Base-by-base conservation (phyloP, 805 yeast genomes). In the Monosporozyma solicola region DNA sequence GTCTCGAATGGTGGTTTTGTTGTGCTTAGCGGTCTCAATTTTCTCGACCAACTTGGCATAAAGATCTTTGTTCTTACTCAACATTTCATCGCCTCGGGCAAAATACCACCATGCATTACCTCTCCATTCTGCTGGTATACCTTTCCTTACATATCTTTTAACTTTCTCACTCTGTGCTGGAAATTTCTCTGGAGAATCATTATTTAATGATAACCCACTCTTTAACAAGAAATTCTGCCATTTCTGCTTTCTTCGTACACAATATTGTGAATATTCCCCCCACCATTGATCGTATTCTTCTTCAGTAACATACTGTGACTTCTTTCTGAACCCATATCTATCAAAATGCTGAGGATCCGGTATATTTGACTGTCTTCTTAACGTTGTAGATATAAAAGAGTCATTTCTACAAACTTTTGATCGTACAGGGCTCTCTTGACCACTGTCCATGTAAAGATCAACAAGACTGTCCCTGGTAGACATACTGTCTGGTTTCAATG, bases 91-190 rank as follows among this genome's bases (percentile, higher is more conserved):
- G 2, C 98, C 99, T 29, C 84, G 82, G 5, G 95, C 95, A 68
- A 87, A 91, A 72, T 82, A 82, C 76, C 94, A 92, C 99, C 99
- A 92, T 0, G 97, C 97, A 58, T 80, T 80, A 1, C 98, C 99
- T 59, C 99, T 74, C 97, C 97, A 92, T 65, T 88, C 97, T 0
- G 96, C 89, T 0, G 99, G 98, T 9, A 92, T 84, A 8, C 99
- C 99, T 65, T 87, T 85, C 52, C 97, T 77, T 11, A 92, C 80
- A 61, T 87, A 83, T 55, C 92, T 77, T 61, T 85, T 84, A 56
- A 89, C 74, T 59, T 85, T 87, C 51, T 84, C 91, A 2, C 90
- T 84, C 55, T 78, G 79, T 0, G 94, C 81, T 0, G 96, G 96
- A 58, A 85, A 87, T 55, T 88, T 68, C 0, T 74, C 69, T 1